Base-by-base conservation (phyloP, 2,329 filamentous ascomycete genomes). In the Fusarium xylarioides region DNA sequence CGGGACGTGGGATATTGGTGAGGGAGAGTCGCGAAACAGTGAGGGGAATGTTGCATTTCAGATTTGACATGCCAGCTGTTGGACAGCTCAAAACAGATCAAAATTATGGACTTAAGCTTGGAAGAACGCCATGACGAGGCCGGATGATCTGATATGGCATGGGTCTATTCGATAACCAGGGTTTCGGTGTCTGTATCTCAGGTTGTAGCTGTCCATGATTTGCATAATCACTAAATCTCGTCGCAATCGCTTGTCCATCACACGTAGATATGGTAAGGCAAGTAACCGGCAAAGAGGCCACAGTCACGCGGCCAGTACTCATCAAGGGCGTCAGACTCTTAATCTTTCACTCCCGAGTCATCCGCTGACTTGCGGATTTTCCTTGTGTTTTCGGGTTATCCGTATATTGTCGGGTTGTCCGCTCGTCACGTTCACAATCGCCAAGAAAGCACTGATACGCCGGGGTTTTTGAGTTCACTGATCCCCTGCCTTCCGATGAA, bases 1-100 rank as follows among this genome's bases (percentile, higher is more conserved):
- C 65, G 65, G 65, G 58, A 68, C 26, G 32, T 42, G 58, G 34
- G 28, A 42, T 40, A n/a, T 54, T 30, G 26, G 26, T 15, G 21
- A 42, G 9, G 16, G 15, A 19, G 35, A 30, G 9, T 30, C 26
- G 26, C 26, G 26, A 28, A 28, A 28, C 26, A 28, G 26, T 15
- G 28, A 16, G 35, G 52, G 35, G 26, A 21, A 30, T 54, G 26
- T 18, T 54, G 21, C 19, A 42, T 42, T 38, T 37, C 4, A 2
- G 14, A 30, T 21, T 28, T 10, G 7, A 19, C 14, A 26, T 21
- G 2, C 32, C 9, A 35, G 49, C 6, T 15, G 5, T 11, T 37
- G 9, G 3, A 11, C 16, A 52, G 16, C 5, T 4, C 11, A 1
- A 19, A 5, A 18, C 8, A 3, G 16, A 11, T 19, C 4, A 12